Evolutionary conservation across 1,139 yeast species (phyloP), one percentile per base, ranked within the genome.

Genomic region (Pichia sp.): DNA sequence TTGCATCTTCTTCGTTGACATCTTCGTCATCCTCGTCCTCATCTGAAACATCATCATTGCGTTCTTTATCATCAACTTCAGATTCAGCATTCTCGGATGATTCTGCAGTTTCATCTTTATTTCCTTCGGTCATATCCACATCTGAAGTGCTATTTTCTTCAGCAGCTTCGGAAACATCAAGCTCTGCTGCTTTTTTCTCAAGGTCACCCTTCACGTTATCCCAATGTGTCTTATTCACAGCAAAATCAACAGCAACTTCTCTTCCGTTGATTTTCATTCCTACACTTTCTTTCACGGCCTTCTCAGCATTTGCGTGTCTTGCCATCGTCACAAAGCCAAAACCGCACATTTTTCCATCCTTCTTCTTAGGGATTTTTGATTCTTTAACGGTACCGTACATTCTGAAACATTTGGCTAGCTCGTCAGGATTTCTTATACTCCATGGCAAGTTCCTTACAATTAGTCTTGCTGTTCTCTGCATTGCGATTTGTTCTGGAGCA

Each of bases 281-380:
- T 51, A 72, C 74, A 32, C 84, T 77, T 45, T 79, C 90, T 62
- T 87, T 87, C 41, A 92, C 84, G 1, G 97, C 99, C 56, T 75
- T 78, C 64, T 82, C 85, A 49, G 99, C 98, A 60, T 87, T 84
- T 34, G 81, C 74, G 57, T 83, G 77, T 67, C 86, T 89, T 67
- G 83, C 84, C 96, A 95, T 88, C 0, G 95, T 86, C 23, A 93
- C 92, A 70, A 93, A 95, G 0, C 92, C 99, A 77, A 93, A 93
- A 10, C 99, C 99, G 61, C 87, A 77, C 95, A 93, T 87, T 69
- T 81, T 85, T 11, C 97, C 97, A 52, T 90, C 95, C 53, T 81
- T 79, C 66, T 88, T 89, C 66, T 89, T 82, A 43, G 99, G 99
- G 61, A 93, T 90, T 63, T 84, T 82, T 0, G 95, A 96, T 68